Evolutionary conservation across 495 filamentous ascomycete genomes (phyloP), one percentile per base, ranked within the genome.

Genomic region (Penicillium canariense): DNA sequence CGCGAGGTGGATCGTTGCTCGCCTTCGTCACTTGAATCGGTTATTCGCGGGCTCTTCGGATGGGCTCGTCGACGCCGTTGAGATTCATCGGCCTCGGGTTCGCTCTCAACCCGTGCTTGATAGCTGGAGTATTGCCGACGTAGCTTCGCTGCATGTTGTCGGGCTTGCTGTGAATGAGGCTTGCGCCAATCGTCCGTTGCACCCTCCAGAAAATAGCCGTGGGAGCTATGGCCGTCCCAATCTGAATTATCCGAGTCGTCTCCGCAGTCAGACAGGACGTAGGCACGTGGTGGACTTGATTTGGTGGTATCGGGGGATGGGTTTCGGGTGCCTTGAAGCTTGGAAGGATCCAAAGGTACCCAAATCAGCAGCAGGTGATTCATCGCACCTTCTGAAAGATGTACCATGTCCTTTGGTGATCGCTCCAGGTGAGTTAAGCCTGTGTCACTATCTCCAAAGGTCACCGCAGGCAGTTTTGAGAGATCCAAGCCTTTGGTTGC

Each of bases 81-180:
- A 17, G 55, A 50, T 15, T 61, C 58, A 25, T 61, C 56, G 1
- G 63, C 53, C 17, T 77, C 75, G 4, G 66, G 52, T 31, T 77
- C 74, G 47, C 65, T 73, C 55, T 76, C 72, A 9, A 77, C 72
- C 7, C 59, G 60, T 4, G 75, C 69, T 18, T 71, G 71, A 42
- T 69, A 72, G 14, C 54, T 52, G 2, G 73, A 70, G 25, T 73
- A 74, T 30, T 52, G 49, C 12, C 50, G 59, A 5, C 67, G 63
- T 17, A 62, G 34, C 11, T 62, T 46, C 14, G 69, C 60, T 17
- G 66, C 64, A 3, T 65, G 58, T 3, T 54, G 42, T 10, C 67
- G 60, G 20, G 68, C 69, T 40, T 64, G 62, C 34, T 70, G 66
- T 6, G 68, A 71, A 20, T 71, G 68, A 1, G 69, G 69, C 15